Evolutionary conservation across 75 land plant species (phyloP).

Genomic region (Chamaecyparis obtusa): DNA sequence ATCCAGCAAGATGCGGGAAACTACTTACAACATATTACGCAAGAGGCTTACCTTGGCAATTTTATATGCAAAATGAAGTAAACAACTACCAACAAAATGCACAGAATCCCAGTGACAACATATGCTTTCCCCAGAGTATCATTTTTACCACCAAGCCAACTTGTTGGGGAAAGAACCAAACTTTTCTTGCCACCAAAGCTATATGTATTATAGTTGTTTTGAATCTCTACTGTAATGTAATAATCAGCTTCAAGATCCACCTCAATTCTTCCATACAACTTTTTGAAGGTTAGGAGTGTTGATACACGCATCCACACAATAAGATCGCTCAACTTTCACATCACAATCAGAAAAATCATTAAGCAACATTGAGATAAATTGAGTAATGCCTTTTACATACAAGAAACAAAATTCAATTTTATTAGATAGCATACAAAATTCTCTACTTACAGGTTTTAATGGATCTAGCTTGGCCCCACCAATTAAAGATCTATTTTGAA

Average conservation of each 20-base stretch:
- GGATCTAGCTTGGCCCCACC: constrained; percentile 69
- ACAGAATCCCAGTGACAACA: constrained; percentile 58
- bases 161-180: constrained; percentile 81
- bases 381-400: not conserved
- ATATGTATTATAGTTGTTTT: constrained; percentile 75
- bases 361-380: no score
- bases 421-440: not conserved
- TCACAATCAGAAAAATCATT: no score
- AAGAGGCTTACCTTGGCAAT: constrained; percentile 56
- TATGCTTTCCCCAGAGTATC: constrained; percentile 77
- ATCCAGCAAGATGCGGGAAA: not conserved
- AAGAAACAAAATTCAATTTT: not conserved
- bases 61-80: constrained; percentile 59
- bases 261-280: constrained; percentile 83
- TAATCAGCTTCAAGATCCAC: constrained; percentile 44
- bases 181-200: constrained; percentile 82
- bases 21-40: not conserved
- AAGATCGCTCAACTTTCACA: no score
- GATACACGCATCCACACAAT: constrained; percentile 96
- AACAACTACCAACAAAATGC: constrained; percentile 60
- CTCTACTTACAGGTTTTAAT: constrained; percentile 49
- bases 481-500: constrained; percentile 41
- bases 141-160: constrained; percentile 92
- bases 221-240: constrained; percentile 37
- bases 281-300: constrained; percentile 78